These are phyloP conservation scores for Lactifluus rugatus DNA, from an alignment of 768 basidiomycete genomes.

Conservation along the genomic window DNA sequence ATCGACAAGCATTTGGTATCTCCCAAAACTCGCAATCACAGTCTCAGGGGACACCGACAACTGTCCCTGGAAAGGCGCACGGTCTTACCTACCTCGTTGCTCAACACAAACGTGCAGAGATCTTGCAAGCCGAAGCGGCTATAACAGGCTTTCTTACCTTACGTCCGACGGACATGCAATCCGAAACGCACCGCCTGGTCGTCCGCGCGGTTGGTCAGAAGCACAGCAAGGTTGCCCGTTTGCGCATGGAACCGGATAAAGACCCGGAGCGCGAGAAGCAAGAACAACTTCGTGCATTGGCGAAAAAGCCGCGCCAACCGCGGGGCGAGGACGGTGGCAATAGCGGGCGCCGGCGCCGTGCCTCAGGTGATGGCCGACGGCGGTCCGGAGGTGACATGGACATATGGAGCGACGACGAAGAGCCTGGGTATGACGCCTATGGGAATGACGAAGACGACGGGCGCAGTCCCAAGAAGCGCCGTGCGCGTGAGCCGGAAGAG, in stretches of 20 bases:
- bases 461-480: conserved; percentile 36
- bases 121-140: conserved; percentile 78
- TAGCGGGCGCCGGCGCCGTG: conserved; percentile 37
- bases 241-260: conserved; percentile 70
- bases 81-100: conserved; percentile 85
- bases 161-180: conserved; percentile 83
- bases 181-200: conserved; percentile 80
- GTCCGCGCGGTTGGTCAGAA: conserved; percentile 80
- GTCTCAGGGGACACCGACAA: conserved; percentile 18
- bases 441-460: conserved; percentile 37
- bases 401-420: conserved; percentile 64
- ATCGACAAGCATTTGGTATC: conserved; percentile 49
- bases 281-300: conserved; percentile 55
- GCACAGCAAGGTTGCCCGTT: conserved; percentile 69
- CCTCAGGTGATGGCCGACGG: conserved; percentile 23
- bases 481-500: conserved; percentile 31
- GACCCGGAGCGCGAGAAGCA: conserved; percentile 68
- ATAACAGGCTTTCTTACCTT: conserved; percentile 78
- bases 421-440: conserved; percentile 32
- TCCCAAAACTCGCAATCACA: conserved; percentile 35
- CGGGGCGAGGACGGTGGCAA: conserved; percentile 40
- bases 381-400: conserved; percentile 32
- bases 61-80: conserved; percentile 40
- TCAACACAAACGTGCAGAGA: conserved; percentile 76
- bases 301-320: conserved; percentile 54